phyloP scores from a whole-genome alignment of 768 basidiomycete genomes.

The Tulasnella sp. region DNA sequence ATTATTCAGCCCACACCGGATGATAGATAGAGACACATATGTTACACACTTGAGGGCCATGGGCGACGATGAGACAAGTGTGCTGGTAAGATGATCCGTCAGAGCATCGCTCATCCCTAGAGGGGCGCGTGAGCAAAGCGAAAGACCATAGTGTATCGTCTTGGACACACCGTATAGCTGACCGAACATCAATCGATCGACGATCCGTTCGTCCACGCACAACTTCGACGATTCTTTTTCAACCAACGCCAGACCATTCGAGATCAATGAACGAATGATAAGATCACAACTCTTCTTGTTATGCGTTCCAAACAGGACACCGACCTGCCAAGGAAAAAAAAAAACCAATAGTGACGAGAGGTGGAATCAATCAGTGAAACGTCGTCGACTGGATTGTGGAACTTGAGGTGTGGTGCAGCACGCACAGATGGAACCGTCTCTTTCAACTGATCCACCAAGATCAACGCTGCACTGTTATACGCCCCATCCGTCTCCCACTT shows the following conservation, averaged over 20 bases:
- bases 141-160: too few relatives aligned
- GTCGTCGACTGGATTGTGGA: too few relatives aligned
- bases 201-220: conserved; percentile 41
- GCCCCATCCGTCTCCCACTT: conserved; percentile 66
- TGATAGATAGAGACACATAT: background rate
- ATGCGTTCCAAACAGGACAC: conserved; percentile 79
- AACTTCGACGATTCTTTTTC: conserved; percentile 23
- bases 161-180: conserved; percentile 78
- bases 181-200: conserved; percentile 59
- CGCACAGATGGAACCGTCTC: background rate
- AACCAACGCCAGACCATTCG: conserved; percentile 41
- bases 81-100: conserved; percentile 54
- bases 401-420: too few relatives aligned
- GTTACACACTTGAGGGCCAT: conserved; percentile 60
- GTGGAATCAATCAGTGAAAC: too few relatives aligned
- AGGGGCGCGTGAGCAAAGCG: background rate
- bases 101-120: conserved; percentile 75
- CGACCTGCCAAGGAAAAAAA: conserved; percentile 29
- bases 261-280: conserved; percentile 51
- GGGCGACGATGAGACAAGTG: conserved; percentile 44
- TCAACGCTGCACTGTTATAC: conserved; percentile 39
- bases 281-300: conserved; percentile 59
- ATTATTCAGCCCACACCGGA: background rate
- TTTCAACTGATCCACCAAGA: background rate
- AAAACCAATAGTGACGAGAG: background rate